These are phyloP conservation scores for Teratosphaeria zuluensis DNA, from an alignment of 2,329 filamentous ascomycete genomes.

Conservation along the genomic window DNA sequence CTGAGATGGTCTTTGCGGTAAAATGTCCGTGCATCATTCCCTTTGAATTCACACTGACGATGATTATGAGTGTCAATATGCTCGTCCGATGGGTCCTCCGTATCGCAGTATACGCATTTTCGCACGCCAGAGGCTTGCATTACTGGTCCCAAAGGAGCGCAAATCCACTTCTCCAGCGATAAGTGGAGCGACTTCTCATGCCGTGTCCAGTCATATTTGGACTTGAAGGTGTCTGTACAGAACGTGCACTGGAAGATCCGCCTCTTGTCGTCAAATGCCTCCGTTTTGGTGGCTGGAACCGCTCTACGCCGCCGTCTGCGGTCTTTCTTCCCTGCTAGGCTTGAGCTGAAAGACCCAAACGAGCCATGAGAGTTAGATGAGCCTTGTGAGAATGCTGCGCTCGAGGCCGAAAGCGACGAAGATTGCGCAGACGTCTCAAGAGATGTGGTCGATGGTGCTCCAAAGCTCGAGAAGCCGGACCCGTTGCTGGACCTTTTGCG, in stretches of 20 bases:
- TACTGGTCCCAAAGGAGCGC: constrained; percentile 44
- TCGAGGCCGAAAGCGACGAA: constrained; percentile 21
- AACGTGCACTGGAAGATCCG: constrained; percentile 51
- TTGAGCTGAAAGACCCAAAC: constrained; percentile 39
- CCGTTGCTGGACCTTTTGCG: constrained; percentile 42
- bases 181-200: constrained; percentile 57
- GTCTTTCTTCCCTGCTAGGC: constrained; percentile 47
- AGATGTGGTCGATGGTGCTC: constrained; percentile 44
- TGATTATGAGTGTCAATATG: constrained; percentile 54
- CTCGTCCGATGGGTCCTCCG: constrained; percentile 42
- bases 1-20: constrained; percentile 54
- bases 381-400: constrained; percentile 47
- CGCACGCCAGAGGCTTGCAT: constrained; percentile 44
- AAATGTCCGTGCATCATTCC: constrained; percentile 52
- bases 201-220: constrained; percentile 49
- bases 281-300: constrained; percentile 12
- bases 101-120: constrained; percentile 51
- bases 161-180: constrained; percentile 57
- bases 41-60: constrained; percentile 56
- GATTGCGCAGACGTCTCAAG: constrained; percentile 23
- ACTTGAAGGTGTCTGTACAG: constrained; percentile 46
- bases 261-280: constrained; percentile 25
- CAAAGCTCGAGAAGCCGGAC: constrained; percentile 37
- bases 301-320: constrained; percentile 41
- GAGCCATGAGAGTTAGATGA: constrained; percentile 49